Conservation (phyloP, 2,329 filamentous ascomycete species). For the Emergomyces africanus region DNA sequence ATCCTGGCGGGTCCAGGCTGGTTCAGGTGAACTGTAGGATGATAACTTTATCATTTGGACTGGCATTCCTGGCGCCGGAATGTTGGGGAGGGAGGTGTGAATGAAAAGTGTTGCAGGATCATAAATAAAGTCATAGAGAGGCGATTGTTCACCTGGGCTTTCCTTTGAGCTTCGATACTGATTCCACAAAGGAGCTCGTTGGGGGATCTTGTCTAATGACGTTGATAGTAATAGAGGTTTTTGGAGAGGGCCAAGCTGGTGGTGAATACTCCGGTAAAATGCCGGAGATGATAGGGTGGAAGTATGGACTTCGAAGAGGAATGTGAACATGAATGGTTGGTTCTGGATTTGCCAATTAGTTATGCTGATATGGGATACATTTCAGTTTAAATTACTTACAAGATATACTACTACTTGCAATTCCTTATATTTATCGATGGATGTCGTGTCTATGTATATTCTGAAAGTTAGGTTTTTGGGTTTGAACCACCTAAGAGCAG, state of each 20-base stretch:
- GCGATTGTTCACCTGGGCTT: constrained; percentile 23
- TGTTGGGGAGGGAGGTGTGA: constrained; percentile 51
- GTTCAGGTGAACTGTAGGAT: constrained; percentile 6
- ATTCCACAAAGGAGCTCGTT: constrained; percentile 23
- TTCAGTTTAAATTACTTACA: constrained; percentile 16
- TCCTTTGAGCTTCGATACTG: constrained; percentile 21
- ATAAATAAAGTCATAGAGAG: constrained; percentile 49
- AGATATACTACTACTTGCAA: constrained; percentile 32
- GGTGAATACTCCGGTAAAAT: constrained; percentile 37
- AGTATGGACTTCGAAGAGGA: constrained; percentile 34
- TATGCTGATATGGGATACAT: neutral
- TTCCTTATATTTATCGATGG: neutral
- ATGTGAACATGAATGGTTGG: constrained; percentile 40
- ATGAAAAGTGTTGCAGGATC: constrained; percentile 46
- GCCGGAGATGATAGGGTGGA: constrained; percentile 27
- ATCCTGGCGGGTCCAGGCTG: constrained; percentile 42
- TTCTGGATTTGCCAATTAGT: constrained; percentile 2
- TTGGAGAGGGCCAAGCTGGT: constrained; percentile 37
- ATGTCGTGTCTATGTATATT: neutral
- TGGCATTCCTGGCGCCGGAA: constrained; percentile 40
- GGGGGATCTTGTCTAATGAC: constrained; percentile 28
- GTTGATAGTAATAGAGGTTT: constrained; percentile 35
- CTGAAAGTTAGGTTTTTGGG: neutral
- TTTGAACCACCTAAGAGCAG: neutral
- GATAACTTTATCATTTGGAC: constrained; percentile 8